Evolutionary conservation across 1,284 basidiomycete genomes (phyloP), one percentile per base, ranked within the genome.

Genomic region (Irpex rosettiformis): DNA sequence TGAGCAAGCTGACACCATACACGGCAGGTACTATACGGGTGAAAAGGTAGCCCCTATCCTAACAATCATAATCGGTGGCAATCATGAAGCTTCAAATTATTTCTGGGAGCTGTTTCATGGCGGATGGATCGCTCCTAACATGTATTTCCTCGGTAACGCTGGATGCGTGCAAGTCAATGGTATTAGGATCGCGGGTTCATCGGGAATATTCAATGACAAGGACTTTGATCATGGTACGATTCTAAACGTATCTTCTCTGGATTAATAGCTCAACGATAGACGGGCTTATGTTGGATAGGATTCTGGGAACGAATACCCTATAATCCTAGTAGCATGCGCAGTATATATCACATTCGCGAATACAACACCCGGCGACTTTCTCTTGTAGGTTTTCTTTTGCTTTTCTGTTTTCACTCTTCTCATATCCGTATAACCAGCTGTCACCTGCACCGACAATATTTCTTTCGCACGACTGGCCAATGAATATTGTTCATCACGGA

Each of bases 21-120:
- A n/a, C n/a, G 21, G 5, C 18, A 89, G 89, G 67, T 96, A 98
- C 72, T 99, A 98, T 70, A 88, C 86, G 0, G 94, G 94, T 1
- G 79, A 89, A 66, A 87, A 82, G 65, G 76, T 70, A 5, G 96
- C 96, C 0, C 95, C 96, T 0, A 73, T 97, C 4, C 75, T 98
- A 67, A 99, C 97, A 0, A 79, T 99, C 29, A 87, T 98, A 55
- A 97, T 99, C 67, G 97, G 97, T 21, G 97, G 97, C 4, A 99
- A 99, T 70, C 96, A 99, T 71, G 96, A 99, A 74, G 94, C 94
- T 3, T 96, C 93, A 57, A 97, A 95, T 69, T 98, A 98, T 72
- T 83, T 99, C 77, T 96, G 93, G 90, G 97, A 99, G 71, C 76
- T 98, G 57, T 96, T 94, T 70, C 91, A 97, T 66, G 94, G 95